Evolutionary conservation across 2,329 filamentous ascomycete species (phyloP).

Genomic region (Botrytis medusae): DNA sequence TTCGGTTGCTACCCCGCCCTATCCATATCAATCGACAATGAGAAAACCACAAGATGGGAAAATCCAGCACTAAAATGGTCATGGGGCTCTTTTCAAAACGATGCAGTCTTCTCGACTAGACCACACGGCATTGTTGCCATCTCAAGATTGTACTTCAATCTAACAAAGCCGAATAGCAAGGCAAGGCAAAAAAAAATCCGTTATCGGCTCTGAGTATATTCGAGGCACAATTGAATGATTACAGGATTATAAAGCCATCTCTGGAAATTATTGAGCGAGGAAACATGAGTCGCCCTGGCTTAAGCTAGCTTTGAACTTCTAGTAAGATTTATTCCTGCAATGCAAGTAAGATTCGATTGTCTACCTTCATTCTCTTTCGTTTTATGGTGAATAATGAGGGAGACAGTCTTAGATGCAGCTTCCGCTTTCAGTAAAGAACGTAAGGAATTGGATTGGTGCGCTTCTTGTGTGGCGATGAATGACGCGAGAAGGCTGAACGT

Average conservation of each 20-base stretch:
- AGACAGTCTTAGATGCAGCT: background rate
- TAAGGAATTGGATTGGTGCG: background rate
- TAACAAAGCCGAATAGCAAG: background rate
- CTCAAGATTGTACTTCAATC: constrained; percentile 5
- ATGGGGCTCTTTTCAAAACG: background rate
- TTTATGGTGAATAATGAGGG: background rate
- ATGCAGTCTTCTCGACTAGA: background rate
- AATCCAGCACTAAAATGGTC: background rate
- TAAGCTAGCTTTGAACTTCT: background rate
- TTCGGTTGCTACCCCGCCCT: background rate
- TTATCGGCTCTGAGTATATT: background rate
- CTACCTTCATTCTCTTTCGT: background rate
- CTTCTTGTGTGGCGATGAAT: background rate
- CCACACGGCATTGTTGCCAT: background rate
- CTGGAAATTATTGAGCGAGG: background rate
- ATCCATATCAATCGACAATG: background rate
- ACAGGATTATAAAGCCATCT: background rate
- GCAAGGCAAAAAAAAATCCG: background rate
- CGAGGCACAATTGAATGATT: background rate
- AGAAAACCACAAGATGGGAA: background rate
- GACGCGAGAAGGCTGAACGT: constrained; percentile 1
- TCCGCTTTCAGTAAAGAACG: background rate
- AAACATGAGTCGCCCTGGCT: background rate
- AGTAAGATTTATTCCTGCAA: background rate
- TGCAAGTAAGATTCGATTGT: background rate